Evolutionary conservation across 306 rosid species (phyloP).

Genomic region (Citrullus colocynthis): DNA sequence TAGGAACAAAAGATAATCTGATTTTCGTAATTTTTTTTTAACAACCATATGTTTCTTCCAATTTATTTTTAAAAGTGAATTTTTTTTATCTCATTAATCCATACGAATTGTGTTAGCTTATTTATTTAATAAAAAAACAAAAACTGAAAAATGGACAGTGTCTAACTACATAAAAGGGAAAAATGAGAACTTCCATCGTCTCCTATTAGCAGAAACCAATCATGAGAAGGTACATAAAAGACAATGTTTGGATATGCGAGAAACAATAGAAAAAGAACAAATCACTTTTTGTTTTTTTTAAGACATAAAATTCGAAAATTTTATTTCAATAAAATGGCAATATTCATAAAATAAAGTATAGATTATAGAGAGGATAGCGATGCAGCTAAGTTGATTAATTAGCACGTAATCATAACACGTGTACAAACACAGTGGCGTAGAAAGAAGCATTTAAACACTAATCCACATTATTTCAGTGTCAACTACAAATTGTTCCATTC

Average conservation of each 20-base stretch:
- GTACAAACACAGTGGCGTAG: not conserved
- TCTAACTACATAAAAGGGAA: not conserved
- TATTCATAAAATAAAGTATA: not conserved
- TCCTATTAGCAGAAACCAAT: not conserved
- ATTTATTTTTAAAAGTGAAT: too few relatives aligned
- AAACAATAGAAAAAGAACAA: not conserved
- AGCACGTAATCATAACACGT: not conserved
- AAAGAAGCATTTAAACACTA: not conserved
- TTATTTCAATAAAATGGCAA: not conserved
- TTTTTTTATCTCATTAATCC: too few relatives aligned
- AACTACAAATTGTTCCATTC: not conserved
- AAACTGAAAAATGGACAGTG: too few relatives aligned
- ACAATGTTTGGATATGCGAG: not conserved
- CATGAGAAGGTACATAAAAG: not conserved
- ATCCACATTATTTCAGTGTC: constrained; percentile 1
- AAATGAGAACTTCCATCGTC: not conserved
- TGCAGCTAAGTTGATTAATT: not conserved
- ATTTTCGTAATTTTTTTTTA: too few relatives aligned
- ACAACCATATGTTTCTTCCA: too few relatives aligned
- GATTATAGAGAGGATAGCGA: not conserved
- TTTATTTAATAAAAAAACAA: too few relatives aligned
- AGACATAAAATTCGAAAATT: not conserved
- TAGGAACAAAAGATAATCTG: too few relatives aligned
- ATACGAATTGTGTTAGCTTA: too few relatives aligned
- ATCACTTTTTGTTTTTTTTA: not conserved